A percentile compares a stretch with the other conserved stretches of the same genome.
phyloP scores from a whole-genome alignment of 2,329 filamentous ascomycete species.

The Fusarium nygamai region DNA sequence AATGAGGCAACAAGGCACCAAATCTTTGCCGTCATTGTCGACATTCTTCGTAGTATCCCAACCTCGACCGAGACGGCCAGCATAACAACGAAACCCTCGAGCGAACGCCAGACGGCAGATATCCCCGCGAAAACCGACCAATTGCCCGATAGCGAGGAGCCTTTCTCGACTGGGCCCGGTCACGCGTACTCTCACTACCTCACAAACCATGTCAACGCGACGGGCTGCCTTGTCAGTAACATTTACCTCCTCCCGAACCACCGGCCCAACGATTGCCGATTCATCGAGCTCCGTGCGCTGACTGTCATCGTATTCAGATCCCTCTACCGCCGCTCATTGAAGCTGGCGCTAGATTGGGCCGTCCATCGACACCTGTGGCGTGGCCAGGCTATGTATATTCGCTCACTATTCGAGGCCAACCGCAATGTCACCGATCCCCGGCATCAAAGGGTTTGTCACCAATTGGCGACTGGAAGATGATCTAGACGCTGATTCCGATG shows the following conservation, averaged over 20 bases:
- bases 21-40: conserved; percentile 28
- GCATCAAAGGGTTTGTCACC: conserved; percentile 77
- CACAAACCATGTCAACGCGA: conserved; percentile 48
- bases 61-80: conserved; percentile 21
- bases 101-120: conserved; percentile 28
- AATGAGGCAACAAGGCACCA: conserved; percentile 37
- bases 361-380: conserved; percentile 94
- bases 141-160: conserved; percentile 33
- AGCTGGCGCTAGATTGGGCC: conserved; percentile 94
- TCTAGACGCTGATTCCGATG: conserved; percentile 4
- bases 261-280: conserved; percentile 7
- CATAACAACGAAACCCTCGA: conserved; percentile 13
- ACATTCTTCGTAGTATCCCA: conserved; percentile 29
- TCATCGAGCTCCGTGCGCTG: conserved; percentile 17
- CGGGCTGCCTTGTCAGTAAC: conserved; percentile 61
- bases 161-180: conserved; percentile 23
- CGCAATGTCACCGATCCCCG: conserved; percentile 83
- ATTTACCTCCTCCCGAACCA: conserved; percentile 17
- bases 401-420: conserved; percentile 94
- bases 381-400: conserved; percentile 94
- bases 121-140: conserved; percentile 24
- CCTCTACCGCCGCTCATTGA: conserved; percentile 91
- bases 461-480: neutral
- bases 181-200: conserved; percentile 12
- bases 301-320: conserved; percentile 57